Evolutionary conservation across 441 rosid species (phyloP), one percentile per base, ranked within the genome.

Genomic region (Isatis lusitanica): DNA sequence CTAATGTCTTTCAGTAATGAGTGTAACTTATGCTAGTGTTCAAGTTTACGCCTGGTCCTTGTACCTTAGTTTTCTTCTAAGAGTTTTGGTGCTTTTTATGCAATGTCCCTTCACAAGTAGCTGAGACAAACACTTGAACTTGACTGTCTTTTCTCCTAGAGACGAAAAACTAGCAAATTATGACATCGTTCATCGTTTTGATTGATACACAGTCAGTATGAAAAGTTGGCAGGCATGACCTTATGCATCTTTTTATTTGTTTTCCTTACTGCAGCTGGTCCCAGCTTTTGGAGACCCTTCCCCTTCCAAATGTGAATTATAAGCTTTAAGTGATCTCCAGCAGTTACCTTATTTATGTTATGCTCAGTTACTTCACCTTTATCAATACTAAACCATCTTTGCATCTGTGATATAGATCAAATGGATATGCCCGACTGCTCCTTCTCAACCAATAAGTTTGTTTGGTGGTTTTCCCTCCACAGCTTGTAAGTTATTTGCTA

Each of bases 381-480:
- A 50, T 48, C 17, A 55, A 8, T 62, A 31, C 46, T 61, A 9
- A 73, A 5, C 42, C 16, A 67, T 50, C 38, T 51, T 38, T 69
- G 31, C 70, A 66, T 61, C 10, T 66, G 31, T 75, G 42, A 44
- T 80, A 33, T 88, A 95, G 99, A 86, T 95, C 76, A 95, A 92
- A 78, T 95, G 99, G 99, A 89, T 95, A 65, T 95, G 97, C 80
- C 99, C 98, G 10, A 95, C 98, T 66, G 94, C 99, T 73, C 98
- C 99, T 63, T 86, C 92, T 68, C 96, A 73, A 48, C 97, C 98
- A 1, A 79, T 95, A 71, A 78, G 85, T 63, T 62, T 90, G 66
- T 85, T 95, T 67, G 94, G 98, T 70, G 97, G 99, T 78, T 92
- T 92, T 74, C 94, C 92, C 35, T 88, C 97, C 73, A 90, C 96